phyloP scores from a whole-genome alignment of 208 protist genomes.

The Crithidia thermophila region DNA sequence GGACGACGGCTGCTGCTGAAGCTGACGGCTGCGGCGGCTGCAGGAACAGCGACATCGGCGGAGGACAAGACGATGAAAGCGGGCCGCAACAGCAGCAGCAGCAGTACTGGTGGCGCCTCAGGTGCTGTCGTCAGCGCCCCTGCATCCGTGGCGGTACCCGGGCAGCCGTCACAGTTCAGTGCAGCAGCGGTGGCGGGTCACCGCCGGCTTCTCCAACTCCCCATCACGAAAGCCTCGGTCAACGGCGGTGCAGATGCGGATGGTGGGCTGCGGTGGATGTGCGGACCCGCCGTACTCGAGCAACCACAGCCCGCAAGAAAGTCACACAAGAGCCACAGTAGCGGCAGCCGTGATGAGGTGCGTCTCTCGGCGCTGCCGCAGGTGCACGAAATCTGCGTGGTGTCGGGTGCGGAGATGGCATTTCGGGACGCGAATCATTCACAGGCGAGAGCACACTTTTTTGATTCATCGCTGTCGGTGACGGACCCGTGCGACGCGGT shows the following conservation, averaged over 20 bases:
- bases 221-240: not conserved
- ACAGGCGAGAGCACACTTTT: not conserved
- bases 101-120: too few relatives aligned
- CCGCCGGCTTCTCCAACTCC: not conserved
- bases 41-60: too few relatives aligned
- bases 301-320: not conserved
- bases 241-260: not conserved
- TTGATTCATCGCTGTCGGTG: not conserved
- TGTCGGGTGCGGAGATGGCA: conserved; percentile 3
- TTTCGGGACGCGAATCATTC: not conserved
- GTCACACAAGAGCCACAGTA: not conserved
- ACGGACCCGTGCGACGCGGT: not conserved
- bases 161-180: too few relatives aligned
- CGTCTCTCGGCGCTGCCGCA: not conserved
- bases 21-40: too few relatives aligned
- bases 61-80: too few relatives aligned
- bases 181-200: too few relatives aligned
- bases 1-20: too few relatives aligned
- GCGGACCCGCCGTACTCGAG: conserved; percentile 21
- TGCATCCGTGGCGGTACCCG: too few relatives aligned
- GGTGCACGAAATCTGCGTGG: conserved; percentile 1
- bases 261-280: conserved; percentile 2
- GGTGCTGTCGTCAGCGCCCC: too few relatives aligned
- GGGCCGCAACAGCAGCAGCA: too few relatives aligned
- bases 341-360: not conserved